Evolutionary conservation across 1,284 basidiomycete species (phyloP).

Genomic region (Limonomyces culmigenus): DNA sequence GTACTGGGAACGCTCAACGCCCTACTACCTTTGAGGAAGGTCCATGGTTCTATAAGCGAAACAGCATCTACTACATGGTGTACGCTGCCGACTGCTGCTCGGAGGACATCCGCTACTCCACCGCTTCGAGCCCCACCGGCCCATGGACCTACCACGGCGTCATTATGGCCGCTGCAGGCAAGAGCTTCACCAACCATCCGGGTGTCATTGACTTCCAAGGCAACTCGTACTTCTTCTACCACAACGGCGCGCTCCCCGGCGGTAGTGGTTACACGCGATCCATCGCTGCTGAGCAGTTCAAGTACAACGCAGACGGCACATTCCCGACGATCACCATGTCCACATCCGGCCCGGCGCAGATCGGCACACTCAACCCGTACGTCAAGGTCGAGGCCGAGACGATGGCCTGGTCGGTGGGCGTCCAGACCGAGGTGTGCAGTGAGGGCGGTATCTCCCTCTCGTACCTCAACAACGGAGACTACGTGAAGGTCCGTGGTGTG

Average conservation of each 20-base stretch:
- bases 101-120: background rate
- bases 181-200: background rate
- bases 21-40: background rate
- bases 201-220: background rate
- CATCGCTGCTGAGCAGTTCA: background rate
- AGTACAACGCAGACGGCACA: background rate
- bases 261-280: background rate
- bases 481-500: background rate
- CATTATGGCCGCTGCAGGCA: background rate
- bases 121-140: background rate
- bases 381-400: background rate
- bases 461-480: background rate
- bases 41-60: background rate
- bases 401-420: background rate
- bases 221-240: background rate
- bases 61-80: background rate
- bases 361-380: background rate
- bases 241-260: background rate
- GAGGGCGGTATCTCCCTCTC: background rate
- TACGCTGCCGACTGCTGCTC: background rate
- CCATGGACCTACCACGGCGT: background rate
- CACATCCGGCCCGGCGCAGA: background rate
- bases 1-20: background rate
- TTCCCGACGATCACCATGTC: background rate
- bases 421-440: background rate